These are phyloP conservation scores for Plantago elongata DNA, from an alignment of 257 asterid genomes.

Conservation along the genomic window DNA sequence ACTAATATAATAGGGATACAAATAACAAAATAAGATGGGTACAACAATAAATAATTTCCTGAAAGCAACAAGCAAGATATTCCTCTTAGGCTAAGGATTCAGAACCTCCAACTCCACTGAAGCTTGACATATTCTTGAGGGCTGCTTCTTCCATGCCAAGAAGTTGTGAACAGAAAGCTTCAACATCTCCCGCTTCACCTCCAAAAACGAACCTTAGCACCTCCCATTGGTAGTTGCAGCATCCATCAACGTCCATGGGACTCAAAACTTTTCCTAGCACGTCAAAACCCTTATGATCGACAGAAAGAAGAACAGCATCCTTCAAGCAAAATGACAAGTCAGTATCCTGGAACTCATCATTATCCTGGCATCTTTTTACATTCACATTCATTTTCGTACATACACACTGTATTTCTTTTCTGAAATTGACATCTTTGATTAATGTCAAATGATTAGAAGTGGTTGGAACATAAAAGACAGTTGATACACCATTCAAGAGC, in stretches of 20 bases:
- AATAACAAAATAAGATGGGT: too few species aligned
- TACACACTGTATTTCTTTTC: too few species aligned
- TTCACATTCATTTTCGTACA: too few species aligned
- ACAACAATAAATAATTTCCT: too few species aligned
- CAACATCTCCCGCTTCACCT: constrained; percentile 51
- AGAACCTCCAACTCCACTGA: constrained; percentile 52
- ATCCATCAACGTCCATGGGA: constrained; percentile 44
- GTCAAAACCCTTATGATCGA: constrained; percentile 79
- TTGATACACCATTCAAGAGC: too few species aligned
- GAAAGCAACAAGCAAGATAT: neutral
- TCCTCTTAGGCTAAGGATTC: constrained; percentile 13
- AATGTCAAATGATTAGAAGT: neutral
- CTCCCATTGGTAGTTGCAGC: constrained; percentile 70
- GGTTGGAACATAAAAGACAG: too few species aligned
- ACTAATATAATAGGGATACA: too few species aligned
- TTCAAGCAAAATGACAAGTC: constrained; percentile 31
- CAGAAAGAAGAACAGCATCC: constrained; percentile 76
- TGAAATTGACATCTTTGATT: neutral
- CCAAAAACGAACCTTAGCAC: constrained; percentile 58
- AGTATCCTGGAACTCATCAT: neutral
- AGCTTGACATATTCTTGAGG: constrained; percentile 46
- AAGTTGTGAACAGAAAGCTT: constrained; percentile 57
- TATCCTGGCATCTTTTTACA: too few species aligned
- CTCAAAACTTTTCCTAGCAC: constrained; percentile 69
- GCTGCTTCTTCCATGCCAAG: constrained; percentile 89